phyloP scores from a whole-genome alignment of 2,329 filamentous ascomycete genomes.

The Epichloe bromicola region DNA sequence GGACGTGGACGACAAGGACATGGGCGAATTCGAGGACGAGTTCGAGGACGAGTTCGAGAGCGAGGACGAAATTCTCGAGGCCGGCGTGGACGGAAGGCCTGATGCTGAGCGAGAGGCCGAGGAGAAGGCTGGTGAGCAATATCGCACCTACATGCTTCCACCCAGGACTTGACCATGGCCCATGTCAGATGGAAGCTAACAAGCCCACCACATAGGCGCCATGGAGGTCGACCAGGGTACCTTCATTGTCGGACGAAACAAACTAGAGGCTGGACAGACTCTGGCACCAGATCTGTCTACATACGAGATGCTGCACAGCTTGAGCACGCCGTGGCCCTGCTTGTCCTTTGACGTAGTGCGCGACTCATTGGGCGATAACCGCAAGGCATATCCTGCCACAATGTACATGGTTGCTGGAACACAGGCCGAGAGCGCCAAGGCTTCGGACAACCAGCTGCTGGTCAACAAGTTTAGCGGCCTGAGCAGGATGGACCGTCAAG shows the following conservation, averaged over 20 bases:
- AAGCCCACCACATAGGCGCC: constrained; percentile 23
- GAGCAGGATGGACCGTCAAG: constrained; percentile 67
- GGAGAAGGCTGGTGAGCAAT: constrained; percentile 49
- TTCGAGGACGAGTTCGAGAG: constrained; percentile 87
- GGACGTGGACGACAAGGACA: constrained; percentile 52
- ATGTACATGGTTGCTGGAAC: constrained; percentile 93
- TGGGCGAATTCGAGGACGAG: constrained; percentile 87
- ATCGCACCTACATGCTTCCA: background rate
- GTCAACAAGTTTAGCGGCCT: constrained; percentile 93
- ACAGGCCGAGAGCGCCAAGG: constrained; percentile 63
- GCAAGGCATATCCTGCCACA: constrained; percentile 87
- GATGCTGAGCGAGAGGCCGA: constrained; percentile 89
- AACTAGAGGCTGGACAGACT: constrained; percentile 81
- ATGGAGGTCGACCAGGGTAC: constrained; percentile 93
- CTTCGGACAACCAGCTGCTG: constrained; percentile 85
- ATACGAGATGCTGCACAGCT: constrained; percentile 92
- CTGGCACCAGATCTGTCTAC: constrained; percentile 85
- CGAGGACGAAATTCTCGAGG: constrained; percentile 82
- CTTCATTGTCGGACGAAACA: constrained; percentile 90
- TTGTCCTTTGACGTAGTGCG: constrained; percentile 87
- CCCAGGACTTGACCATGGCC: too few species aligned
- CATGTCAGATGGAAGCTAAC: background rate
- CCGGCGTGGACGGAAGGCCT: constrained; percentile 82
- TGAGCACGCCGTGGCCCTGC: constrained; percentile 93
- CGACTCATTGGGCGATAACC: constrained; percentile 75